Evolutionary conservation across 1,284 basidiomycete genomes (phyloP).

Genomic region (Boletus hoseneyae): DNA sequence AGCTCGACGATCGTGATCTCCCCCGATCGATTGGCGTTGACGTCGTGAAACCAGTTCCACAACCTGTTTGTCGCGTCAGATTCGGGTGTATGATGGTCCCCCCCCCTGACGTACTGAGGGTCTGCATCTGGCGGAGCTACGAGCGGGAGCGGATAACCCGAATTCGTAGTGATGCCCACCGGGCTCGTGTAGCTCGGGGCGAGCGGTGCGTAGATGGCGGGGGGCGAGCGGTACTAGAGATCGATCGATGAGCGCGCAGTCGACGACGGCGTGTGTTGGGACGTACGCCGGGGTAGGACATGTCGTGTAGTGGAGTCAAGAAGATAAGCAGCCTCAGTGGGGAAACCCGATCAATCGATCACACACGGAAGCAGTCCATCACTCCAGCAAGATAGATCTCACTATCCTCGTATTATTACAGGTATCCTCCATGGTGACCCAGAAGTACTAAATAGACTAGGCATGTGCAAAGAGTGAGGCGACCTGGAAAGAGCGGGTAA

Average conservation of each 20-base stretch:
- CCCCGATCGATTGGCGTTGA: conserved; percentile 68
- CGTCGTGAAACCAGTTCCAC: conserved; percentile 70
- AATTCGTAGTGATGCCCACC: background rate
- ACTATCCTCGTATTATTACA: conserved; percentile 35
- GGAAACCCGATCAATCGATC: no score
- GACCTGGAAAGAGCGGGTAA: background rate
- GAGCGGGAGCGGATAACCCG: conserved; percentile 39
- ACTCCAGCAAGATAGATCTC: background rate
- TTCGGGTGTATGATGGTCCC: no score
- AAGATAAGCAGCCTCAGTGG: conserved; percentile 14
- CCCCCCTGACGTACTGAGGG: conserved; percentile 52
- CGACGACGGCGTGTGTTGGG: background rate
- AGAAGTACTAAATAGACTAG: conserved; percentile 12
- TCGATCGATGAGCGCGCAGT: background rate
- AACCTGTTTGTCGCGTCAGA: conserved; percentile 41
- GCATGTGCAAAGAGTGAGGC: background rate
- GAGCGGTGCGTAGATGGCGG: conserved; percentile 11
- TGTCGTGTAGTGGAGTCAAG: background rate
- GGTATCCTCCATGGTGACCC: conserved; percentile 28
- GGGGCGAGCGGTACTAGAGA: conserved; percentile 27
- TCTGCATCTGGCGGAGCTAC: conserved; percentile 62
- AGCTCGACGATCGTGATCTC: conserved; percentile 64
- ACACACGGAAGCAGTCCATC: no score
- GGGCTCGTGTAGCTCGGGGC: conserved; percentile 3
- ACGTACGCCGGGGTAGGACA: conserved; percentile 26